Conservation (phyloP, 192 early-diverging fungal genomes). For the Coemansia sp. region DNA sequence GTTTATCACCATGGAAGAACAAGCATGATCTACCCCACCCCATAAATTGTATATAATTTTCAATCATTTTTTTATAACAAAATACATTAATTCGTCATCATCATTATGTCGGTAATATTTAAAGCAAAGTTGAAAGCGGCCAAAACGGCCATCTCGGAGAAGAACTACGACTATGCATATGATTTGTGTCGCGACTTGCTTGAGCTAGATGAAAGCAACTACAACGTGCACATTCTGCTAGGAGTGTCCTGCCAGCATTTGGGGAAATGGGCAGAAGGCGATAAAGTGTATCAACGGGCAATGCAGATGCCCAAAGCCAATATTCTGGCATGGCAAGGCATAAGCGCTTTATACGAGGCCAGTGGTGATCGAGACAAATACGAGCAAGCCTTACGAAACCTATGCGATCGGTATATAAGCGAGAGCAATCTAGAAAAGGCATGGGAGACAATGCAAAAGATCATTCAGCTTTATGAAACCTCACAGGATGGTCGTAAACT, state of each 20-base stretch:
- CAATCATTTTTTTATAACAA: background rate
- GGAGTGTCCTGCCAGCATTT: slow-evolving; percentile 67
- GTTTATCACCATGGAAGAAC: slow-evolving; percentile 30
- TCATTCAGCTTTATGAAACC: slow-evolving; percentile 55
- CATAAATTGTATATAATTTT: background rate
- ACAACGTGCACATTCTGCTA: slow-evolving; percentile 59
- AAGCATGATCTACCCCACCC: background rate
- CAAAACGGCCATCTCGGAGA: slow-evolving; percentile 41
- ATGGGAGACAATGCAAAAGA: slow-evolving; percentile 55
- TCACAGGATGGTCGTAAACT: slow-evolving; percentile 41
- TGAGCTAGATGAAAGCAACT: slow-evolving; percentile 43
- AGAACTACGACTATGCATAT: slow-evolving; percentile 51
- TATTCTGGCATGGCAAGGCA: slow-evolving; percentile 67
- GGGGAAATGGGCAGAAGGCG: slow-evolving; percentile 57
- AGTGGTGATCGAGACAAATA: slow-evolving; percentile 17
- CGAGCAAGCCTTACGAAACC: slow-evolving; percentile 20
- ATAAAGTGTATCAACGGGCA: slow-evolving; percentile 58
- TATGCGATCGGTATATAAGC: slow-evolving; percentile 32
- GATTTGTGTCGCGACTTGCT: slow-evolving; percentile 51
- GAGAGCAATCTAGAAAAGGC: slow-evolving; percentile 46
- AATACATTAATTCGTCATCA: background rate
- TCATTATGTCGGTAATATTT: slow-evolving; percentile 50
- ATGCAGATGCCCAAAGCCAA: slow-evolving; percentile 57
- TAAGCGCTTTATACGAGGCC: slow-evolving; percentile 63
- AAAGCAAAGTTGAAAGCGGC: slow-evolving; percentile 51